phyloP scores from a whole-genome alignment of 2,329 filamentous ascomycete species.

The Coniochaeta pulveracea region DNA sequence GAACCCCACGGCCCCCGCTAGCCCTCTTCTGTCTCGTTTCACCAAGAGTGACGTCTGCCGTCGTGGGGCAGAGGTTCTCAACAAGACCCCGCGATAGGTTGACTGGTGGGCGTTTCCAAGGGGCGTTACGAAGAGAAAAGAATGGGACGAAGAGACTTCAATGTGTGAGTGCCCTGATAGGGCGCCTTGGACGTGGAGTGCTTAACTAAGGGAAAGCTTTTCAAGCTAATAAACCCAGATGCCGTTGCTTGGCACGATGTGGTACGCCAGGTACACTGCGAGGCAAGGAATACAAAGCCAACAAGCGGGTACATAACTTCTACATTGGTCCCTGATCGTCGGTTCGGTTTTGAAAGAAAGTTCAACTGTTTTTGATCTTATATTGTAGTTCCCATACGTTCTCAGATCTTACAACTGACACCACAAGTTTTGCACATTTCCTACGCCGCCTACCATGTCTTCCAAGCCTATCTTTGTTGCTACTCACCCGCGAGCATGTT shows the following conservation, averaged over 20 bases:
- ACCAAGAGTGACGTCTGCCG: too few species aligned
- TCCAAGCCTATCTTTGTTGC: conserved; percentile 51
- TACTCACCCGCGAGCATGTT: conserved; percentile 90
- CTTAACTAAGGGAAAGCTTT: too few species aligned
- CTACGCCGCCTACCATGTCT: not conserved
- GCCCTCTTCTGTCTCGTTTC: too few species aligned
- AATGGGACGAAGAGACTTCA: conserved; percentile 1
- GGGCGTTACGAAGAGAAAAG: too few species aligned
- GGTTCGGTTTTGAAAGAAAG: too few species aligned
- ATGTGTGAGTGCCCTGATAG: not conserved
- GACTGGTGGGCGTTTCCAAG: too few species aligned
- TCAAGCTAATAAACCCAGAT: too few species aligned
- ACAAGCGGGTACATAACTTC: conserved; percentile 3
- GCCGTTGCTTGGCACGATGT: not conserved
- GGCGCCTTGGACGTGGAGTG: not conserved
- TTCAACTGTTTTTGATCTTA: too few species aligned
- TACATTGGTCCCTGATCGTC: conserved; percentile 1
- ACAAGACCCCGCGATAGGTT: too few species aligned
- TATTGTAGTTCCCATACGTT: conserved; percentile 2
- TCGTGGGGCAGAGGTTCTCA: too few species aligned
- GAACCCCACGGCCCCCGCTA: too few species aligned
- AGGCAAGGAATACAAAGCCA: not conserved
- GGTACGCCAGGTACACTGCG: not conserved
- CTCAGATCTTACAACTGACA: not conserved
- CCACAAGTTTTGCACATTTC: not conserved